Evolutionary conservation across 768 basidiomycete species (phyloP), one percentile per base, ranked within the genome.

Genomic region (Pleurotus tuoliensis): DNA sequence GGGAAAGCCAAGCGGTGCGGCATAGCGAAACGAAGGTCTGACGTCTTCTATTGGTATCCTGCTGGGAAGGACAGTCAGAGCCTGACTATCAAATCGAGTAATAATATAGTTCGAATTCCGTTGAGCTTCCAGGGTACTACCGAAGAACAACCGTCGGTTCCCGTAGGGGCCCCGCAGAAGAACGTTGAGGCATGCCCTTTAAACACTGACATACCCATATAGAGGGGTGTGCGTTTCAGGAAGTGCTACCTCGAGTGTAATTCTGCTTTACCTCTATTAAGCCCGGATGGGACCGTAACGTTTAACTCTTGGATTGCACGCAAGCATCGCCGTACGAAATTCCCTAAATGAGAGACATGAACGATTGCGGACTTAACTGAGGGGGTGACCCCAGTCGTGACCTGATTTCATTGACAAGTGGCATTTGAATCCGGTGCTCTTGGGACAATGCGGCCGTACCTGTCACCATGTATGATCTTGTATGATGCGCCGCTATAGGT

Each of bases 131-230:
- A 59, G 5, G 58, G 41, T 56, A 46, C 47, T 43, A 30, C 58
- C 58, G 58, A 59, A 59, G 49, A 59, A 59, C 39, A 46, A 49
- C 58, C 58, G 58, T 45, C 51, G 39, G 51, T 39, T 39, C 51
- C 18, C 18, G 39, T 11, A 53, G 51, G 34, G 51, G 39, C 51
- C 51, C 51, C 51, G 51, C 51, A 53, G 20, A 38, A 53, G 51
- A 53, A 41, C 34, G 11, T 9, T n/a, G 34, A 51, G 47, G n/a
- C 27, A 34, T 22, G 11, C 22, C n/a, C n/a, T 27, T 50, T 38
- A 30, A 30, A 50, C 22, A 30, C 30, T 34, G 48, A 20, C 27
- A 34, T 34, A 8, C n/a, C 48, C 30, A 50, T 50, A 50, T 24
- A 38, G 25, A 30, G 48, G 7, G n/a, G 16, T 44, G 30, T 34